Evolutionary conservation across 495 filamentous ascomycete species (phyloP), one percentile per base, ranked within the genome.

Genomic region (Zalerion maritima): DNA sequence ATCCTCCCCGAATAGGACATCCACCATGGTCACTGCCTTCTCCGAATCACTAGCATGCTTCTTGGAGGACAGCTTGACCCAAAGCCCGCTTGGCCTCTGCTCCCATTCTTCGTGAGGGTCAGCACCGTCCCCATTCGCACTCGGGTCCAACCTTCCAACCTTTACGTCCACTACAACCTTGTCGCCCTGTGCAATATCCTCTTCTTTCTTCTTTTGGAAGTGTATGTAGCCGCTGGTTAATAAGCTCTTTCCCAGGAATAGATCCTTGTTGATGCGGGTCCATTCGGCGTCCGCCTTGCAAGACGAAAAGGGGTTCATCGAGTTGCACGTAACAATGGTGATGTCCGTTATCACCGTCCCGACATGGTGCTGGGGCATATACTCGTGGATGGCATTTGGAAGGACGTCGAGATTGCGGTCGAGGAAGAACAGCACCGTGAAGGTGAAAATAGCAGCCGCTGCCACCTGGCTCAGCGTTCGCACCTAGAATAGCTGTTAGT

Each of bases 1-100:
- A 54, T 96, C 89, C 2, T 83, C 74, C 14, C 89, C 89, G 47
- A 93, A 97, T 2, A 97, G 61, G 1, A 96, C 73, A 54, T 97
- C 89, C 5, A 94, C 64, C 3, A 71, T 77, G 3, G 85, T 96
- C 22, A 97, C 64, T 4, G 76, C 75, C 23, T 63, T 65, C 21
- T 75, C 68, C 3, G 77, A 84, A 41, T 92, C 84, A 40, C 75
- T 82, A 14, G 77, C 78, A 42, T 83, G 72, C 18, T 69, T 64
- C 36, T 80, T 81, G 1, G 72, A 60, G 9, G 77, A 78, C 31
- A 84, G 62, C 55, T 84, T 83, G 31, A 97, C 51, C 89, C 89
- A 97, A 21, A 97, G 54, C 1, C 86, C 86, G 3, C 67, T 75
- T 1, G 73, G 64, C 28, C 89, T 64, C 22, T 67, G 49, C 55